These are phyloP conservation scores for Aspergillus fructus DNA, from an alignment of 2,329 filamentous ascomycete species.

Conservation along the genomic window DNA sequence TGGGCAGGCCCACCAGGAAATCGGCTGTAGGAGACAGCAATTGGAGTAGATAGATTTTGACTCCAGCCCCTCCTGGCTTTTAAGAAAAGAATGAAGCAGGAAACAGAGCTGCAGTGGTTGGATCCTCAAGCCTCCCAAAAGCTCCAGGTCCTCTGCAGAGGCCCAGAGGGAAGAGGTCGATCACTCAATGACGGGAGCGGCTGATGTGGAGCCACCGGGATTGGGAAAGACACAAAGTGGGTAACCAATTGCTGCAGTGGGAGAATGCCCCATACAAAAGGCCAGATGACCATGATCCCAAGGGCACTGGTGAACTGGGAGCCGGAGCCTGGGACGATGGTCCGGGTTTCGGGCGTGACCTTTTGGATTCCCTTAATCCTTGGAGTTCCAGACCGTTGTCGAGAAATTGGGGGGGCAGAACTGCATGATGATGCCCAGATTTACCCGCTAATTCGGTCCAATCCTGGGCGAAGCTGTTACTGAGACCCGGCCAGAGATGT, in stretches of 20 bases:
- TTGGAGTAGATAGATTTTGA: not conserved
- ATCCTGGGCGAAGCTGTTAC: not conserved
- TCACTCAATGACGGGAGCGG: slow-evolving; percentile 21
- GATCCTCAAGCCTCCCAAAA: not conserved
- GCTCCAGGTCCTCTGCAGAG: slow-evolving; percentile 1
- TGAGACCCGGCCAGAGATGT: not conserved
- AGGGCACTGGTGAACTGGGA: slow-evolving; percentile 9
- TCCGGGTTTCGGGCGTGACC: not conserved
- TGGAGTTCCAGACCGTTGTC: not conserved
- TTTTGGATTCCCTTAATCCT: not conserved
- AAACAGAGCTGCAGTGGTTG: not conserved
- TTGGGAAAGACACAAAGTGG: slow-evolving; percentile 17
- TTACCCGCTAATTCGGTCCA: not conserved
- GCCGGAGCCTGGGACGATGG: not conserved
- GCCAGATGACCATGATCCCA: slow-evolving; percentile 19
- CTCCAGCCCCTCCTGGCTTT: not conserved
- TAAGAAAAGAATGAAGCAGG: not conserved
- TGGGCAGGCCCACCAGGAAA: not conserved
- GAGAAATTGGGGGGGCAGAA: not conserved
- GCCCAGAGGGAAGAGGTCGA: slow-evolving; percentile 2
- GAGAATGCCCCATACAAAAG: slow-evolving; percentile 14
- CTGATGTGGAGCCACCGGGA: slow-evolving; percentile 21
- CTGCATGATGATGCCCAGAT: not conserved
- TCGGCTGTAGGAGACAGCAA: not conserved
- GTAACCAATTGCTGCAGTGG: slow-evolving; percentile 9